Base-by-base conservation (phyloP, 2,329 filamentous ascomycete species). In the Fusarium begoniae region DNA sequence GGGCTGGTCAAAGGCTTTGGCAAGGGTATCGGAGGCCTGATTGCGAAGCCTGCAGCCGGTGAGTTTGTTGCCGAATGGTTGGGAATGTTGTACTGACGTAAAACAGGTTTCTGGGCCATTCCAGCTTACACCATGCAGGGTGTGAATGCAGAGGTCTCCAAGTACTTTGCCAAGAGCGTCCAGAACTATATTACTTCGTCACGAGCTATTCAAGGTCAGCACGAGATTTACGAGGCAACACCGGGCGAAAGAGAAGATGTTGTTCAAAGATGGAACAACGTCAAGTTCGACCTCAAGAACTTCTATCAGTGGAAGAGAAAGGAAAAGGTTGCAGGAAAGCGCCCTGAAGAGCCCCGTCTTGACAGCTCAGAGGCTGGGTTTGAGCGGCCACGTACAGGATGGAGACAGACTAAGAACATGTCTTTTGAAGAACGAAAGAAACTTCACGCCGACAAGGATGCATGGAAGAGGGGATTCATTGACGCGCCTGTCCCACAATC, bases 101-200 rank as follows among this genome's bases (percentile, higher is more conserved):
- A 50, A 18, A 44, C 32, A 66, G 90, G 88, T 11, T 81, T 93
- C 22, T 93, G 90, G 89, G 89, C 90, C 3, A 82, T 97, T 8
- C 93, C 94, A 0, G 95, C 92, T 10, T 97, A 96, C 78, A 89
- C 93, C 8, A 92, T 95, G 86, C 93, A 95, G 80, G 95, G 95
- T 5, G 86, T 96, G 2, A 91, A 96, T 77, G 93, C 93, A 45
- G 92, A 96, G 80, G 87, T 96, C 60, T 88, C 91, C 70, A 94
- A 92, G 72, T 83, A 88, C 51, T 92, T 94, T 74, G 90, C 91
- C 30, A 90, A 88, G 50, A 93, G 90, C 70, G 90, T 94, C 24
- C 87, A 93, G 55, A 94, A 93, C 74, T 96, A 96, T 79, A 94
- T 97, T 73, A 90, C 94, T 51, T 90, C 93, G 3, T 93, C 94